Conservation (phyloP, 2,329 filamentous ascomycete species). For the Fusarium clavum region DNA sequence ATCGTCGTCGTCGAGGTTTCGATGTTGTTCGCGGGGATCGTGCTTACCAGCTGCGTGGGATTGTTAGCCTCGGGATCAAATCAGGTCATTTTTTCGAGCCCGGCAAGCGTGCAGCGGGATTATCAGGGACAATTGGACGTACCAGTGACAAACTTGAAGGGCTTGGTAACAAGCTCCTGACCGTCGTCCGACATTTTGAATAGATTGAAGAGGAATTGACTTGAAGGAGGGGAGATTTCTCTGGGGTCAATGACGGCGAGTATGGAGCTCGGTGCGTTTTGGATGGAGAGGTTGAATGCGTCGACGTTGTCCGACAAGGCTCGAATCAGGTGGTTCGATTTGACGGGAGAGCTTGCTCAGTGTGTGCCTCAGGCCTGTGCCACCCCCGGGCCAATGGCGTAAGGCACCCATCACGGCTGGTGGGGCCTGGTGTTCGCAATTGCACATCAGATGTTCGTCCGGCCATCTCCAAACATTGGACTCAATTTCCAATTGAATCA, state of each 20-base stretch:
- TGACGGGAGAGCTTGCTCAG: constrained; percentile 43
- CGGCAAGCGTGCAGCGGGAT: constrained; percentile 50
- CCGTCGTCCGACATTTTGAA: constrained; percentile 86
- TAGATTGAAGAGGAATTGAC: constrained; percentile 46
- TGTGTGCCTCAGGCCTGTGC: constrained; percentile 55
- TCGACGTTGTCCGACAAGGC: constrained; percentile 48
- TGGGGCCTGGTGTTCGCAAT: constrained; percentile 49
- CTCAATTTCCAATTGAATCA: constrained; percentile 50
- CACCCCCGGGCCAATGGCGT: constrained; percentile 49
- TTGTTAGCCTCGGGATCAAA: constrained; percentile 57
- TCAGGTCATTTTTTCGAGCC: constrained; percentile 52
- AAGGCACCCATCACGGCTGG: constrained; percentile 50
- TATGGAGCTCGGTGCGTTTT: constrained; percentile 50
- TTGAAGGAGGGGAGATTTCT: constrained; percentile 40
- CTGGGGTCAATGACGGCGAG: constrained; percentile 52
- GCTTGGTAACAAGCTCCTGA: constrained; percentile 87
- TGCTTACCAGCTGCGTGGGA: constrained; percentile 59
- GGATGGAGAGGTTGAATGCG: constrained; percentile 50
- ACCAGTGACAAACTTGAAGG: constrained; percentile 99
- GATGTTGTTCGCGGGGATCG: constrained; percentile 23
- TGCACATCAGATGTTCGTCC: constrained; percentile 53
- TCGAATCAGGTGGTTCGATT: constrained; percentile 58
- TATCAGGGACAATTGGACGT: constrained; percentile 58
- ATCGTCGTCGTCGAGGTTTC: constrained; percentile 33
- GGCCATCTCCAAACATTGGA: constrained; percentile 49